Base-by-base conservation (phyloP, 768 basidiomycete species). In the Imleria badia region DNA sequence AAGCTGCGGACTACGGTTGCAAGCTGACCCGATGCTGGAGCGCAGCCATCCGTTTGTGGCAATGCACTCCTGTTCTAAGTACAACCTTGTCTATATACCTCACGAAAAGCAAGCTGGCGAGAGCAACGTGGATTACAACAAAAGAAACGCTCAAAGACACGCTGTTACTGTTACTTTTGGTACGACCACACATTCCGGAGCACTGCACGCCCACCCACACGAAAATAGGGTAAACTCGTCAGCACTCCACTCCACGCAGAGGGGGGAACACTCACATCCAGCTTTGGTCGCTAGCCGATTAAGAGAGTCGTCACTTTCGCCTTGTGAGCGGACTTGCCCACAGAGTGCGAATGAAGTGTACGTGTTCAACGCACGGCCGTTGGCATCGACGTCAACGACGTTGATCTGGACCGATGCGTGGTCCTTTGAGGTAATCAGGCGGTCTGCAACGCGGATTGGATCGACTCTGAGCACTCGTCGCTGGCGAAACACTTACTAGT, bases 361-460 rank as follows among this genome's bases (percentile, higher is more conserved):
- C 45, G 89, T 89, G 68, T 73, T 70, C 63, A 89, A 73, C 15
- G 91, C 91, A 65, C 83, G 83, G 71, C 94, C 95, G 49, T 83
- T 84, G 62, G 87, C 84, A 70, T 98, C 95, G 68, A 99, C 97
- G 67, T 98, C 96, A 56, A 81, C 89, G 65, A 99, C 81, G 76
- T 86, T 89, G 74, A 99, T 87, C 73, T 99, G 97, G 69, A 99
- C 94, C 31, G 95, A 97, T 34, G 97, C 96, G 72, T 98, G 93
- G 78, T 99, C 97, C 80, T 98, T 98, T 66, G 96, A 91, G 61
- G 90, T 98, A 78, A 99, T 98, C 69, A 99, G 81, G 64, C 96
- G 94, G 85, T 95, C 94, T 97, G 56, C 43, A 44, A 64, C 12
- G 58, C 36, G 19, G 29, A 54, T 47, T 26, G 34, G 38, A 51